phyloP scores from a whole-genome alignment of 257 asterid species.

The Catharanthus roseus region DNA sequence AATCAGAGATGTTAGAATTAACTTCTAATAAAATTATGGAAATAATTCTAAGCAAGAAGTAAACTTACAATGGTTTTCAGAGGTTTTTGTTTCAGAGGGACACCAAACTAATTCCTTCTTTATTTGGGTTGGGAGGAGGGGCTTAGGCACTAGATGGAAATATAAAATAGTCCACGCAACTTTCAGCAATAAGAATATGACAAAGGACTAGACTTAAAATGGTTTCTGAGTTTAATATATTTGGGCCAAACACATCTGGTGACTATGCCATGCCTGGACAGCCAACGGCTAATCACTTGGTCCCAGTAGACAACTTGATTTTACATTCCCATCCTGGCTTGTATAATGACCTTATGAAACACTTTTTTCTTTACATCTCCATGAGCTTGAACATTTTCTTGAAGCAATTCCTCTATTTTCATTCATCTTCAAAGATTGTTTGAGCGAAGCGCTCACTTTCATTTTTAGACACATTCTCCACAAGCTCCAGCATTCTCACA shows the following conservation, averaged over 20 bases:
- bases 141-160: too few species aligned
- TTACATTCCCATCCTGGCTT: background rate
- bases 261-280: background rate
- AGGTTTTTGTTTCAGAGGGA: too few species aligned
- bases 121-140: too few species aligned
- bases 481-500: background rate
- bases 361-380: background rate
- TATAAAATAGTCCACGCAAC: too few species aligned
- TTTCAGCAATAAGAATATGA: too few species aligned
- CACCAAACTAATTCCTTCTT: too few species aligned
- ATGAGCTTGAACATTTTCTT: background rate
- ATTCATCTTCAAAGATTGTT: background rate
- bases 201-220: background rate
- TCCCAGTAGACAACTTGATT: background rate
- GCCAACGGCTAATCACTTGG: background rate
- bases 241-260: background rate
- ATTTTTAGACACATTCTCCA: background rate
- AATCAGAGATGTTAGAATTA: background rate
- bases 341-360: background rate
- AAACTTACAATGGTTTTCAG: background rate
- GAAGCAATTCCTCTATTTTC: background rate
- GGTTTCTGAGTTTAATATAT: background rate
- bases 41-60: background rate
- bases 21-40: background rate
- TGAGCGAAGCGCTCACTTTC: background rate